Percentiles rank a stretch among this genome's conserved stretches.
Evolutionary conservation across 2,329 filamentous ascomycete species (phyloP).

Genomic region (Berkeleyomyces rouxiae): DNA sequence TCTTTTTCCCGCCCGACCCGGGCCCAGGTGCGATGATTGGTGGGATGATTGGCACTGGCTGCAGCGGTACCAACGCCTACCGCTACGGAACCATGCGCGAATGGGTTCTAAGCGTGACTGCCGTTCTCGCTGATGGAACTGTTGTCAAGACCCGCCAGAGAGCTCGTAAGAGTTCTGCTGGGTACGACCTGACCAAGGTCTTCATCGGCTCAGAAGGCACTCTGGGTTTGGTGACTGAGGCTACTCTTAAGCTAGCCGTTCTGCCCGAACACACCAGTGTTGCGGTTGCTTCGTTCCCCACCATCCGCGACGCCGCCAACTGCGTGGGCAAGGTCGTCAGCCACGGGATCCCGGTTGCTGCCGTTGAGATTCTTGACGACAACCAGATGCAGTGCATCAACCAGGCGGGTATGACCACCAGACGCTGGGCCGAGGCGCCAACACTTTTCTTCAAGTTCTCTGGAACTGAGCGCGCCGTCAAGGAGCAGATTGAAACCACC

Average conservation of each 20-base stretch:
- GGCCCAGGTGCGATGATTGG: constrained; percentile 87
- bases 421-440: constrained; percentile 53
- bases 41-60: constrained; percentile 64
- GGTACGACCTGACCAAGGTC: constrained; percentile 78
- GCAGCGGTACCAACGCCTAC: constrained; percentile 74
- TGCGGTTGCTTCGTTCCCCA: constrained; percentile 46
- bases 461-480: constrained; percentile 51
- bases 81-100: constrained; percentile 90
- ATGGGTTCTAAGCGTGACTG: constrained; percentile 75
- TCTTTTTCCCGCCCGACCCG: constrained; percentile 87
- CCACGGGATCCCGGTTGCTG: constrained; percentile 68
- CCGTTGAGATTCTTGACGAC: constrained; percentile 86
- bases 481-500: constrained; percentile 61
- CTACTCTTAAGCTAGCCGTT: constrained; percentile 70
- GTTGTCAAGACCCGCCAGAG: constrained; percentile 78
- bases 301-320: constrained; percentile 53
- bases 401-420: constrained; percentile 46
- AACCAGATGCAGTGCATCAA: constrained; percentile 66
- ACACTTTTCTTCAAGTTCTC: constrained; percentile 77
- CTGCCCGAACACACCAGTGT: constrained; percentile 66
- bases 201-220: constrained; percentile 89
- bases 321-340: constrained; percentile 69
- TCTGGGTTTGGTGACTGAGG: constrained; percentile 79
- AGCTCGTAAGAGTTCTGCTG: constrained; percentile 76
- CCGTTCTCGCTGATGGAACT: constrained; percentile 80